Evolutionary conservation across 2,329 filamentous ascomycete species (phyloP), one percentile per base, ranked within the genome.

Genomic region (Xylariaceae sp.): DNA sequence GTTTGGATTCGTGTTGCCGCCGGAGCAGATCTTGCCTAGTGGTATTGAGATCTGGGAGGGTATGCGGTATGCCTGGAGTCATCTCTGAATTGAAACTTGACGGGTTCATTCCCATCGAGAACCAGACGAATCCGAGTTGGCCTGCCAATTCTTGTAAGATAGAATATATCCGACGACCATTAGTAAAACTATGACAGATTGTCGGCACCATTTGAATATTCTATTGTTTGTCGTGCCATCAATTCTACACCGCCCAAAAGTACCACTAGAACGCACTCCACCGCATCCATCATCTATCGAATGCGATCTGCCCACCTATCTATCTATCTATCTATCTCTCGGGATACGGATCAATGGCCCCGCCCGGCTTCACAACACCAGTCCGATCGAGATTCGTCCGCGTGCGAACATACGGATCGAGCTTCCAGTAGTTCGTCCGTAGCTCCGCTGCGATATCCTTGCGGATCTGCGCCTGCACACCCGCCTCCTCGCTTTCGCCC

Each of bases 391-490:
- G 96, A 61, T 89, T 73, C 13, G 86, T 88, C 68, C 87, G 82
- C 11, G 92, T 90, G 39, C 93, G 81, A n/a, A 96, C 72, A 71
- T 92, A 95, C 0, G 90, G 90, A 74, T 97, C 93, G 56, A 96
- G 75, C 44, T 81, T 79, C 93, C 93, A 97, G 76, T 97, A 97
- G 66, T 30, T 30, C 23, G 23, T 5, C 4, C 23, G 23, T 30
- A 30, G 23, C 23, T 30, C 23, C 4, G 23, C 23, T 5, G 4
- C 5, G 23, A 30, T 30, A 5, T 30, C 23, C 23, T 30, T 30
- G 1, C 23, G 23, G 23, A 30, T 89, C 51, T 76, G 75, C 70
- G 82, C 81, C 53, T 82, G 71, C 9, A 76, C 72, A 39, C 74
- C 76, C 39, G 74, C 74, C 56, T 80, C 73, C 39, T 75, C 74